These are phyloP conservation scores for Talaromyces marneffei DNA, from an alignment of 2,329 filamentous ascomycete genomes.

Conservation along the genomic window DNA sequence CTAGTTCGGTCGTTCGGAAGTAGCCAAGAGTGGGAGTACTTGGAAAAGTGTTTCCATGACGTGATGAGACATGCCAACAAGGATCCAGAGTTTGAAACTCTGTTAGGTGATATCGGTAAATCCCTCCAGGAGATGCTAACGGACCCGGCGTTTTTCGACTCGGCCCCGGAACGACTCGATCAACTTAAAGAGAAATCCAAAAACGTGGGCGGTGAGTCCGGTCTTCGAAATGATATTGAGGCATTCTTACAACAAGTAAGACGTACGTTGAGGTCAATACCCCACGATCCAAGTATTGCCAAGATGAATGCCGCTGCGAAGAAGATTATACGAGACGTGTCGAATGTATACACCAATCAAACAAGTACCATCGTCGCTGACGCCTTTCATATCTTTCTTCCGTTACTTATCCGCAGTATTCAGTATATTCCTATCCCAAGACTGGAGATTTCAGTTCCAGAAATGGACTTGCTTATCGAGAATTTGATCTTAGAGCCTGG, in stretches of 20 bases:
- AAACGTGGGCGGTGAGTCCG: slow-evolving; percentile 58
- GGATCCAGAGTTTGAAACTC: slow-evolving; percentile 74
- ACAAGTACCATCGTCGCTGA: slow-evolving; percentile 72
- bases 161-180: slow-evolving; percentile 61
- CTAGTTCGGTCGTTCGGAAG: slow-evolving; percentile 77
- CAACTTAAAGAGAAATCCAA: slow-evolving; percentile 54
- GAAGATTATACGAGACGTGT: slow-evolving; percentile 65
- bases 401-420: slow-evolving; percentile 66
- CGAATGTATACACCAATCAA: slow-evolving; percentile 56
- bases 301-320: slow-evolving; percentile 61
- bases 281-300: slow-evolving; percentile 65
- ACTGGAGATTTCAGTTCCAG: slow-evolving; percentile 77
- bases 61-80: slow-evolving; percentile 68
- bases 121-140: slow-evolving; percentile 75
- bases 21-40: slow-evolving; percentile 64
- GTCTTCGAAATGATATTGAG: slow-evolving; percentile 67
- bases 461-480: slow-evolving; percentile 79
- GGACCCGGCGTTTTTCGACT: slow-evolving; percentile 78
- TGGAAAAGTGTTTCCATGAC: slow-evolving; percentile 62
- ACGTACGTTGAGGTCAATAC: slow-evolving; percentile 60
- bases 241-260: slow-evolving; percentile 64
- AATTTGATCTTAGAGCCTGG: slow-evolving; percentile 89
- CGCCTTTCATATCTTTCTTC: slow-evolving; percentile 71
- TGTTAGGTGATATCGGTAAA: slow-evolving; percentile 67
- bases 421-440: slow-evolving; percentile 88